Conservation (phyloP, 768 basidiomycete species). For the Kwoniella sp. region DNA sequence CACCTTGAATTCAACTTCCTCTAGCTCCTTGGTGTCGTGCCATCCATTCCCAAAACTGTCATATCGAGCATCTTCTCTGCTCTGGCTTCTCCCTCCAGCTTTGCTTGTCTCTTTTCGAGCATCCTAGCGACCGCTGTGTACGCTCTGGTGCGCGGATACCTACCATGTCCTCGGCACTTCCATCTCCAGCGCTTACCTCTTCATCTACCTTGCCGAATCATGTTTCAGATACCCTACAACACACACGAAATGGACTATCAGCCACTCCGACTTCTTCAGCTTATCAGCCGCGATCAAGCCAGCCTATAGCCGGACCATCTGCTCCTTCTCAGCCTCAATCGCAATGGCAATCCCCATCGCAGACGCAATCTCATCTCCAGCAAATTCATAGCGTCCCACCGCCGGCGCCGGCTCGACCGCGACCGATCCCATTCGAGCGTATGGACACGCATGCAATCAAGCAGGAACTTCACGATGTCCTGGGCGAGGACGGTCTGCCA, state of each 20-base stretch:
- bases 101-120: not conserved
- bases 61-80: not conserved
- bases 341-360: not conserved
- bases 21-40: not conserved
- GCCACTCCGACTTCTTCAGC: not conserved
- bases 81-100: not conserved
- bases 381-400: not conserved
- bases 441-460: slow-evolving; percentile 43
- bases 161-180: not conserved
- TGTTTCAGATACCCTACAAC: not conserved
- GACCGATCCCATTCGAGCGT: slow-evolving; percentile 28
- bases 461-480: slow-evolving; percentile 51
- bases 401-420: not conserved
- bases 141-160: not conserved
- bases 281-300: not conserved
- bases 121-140: not conserved
- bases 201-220: not conserved
- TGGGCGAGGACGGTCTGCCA: slow-evolving; percentile 48
- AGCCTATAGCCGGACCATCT: not conserved
- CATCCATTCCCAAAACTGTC: not conserved
- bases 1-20: not conserved
- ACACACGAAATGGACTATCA: not conserved
- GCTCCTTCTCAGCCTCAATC: not conserved
- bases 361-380: not conserved
- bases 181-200: not conserved